Base-by-base conservation (phyloP, 805 yeast genomes). In the Huiozyma naganishii region DNA sequence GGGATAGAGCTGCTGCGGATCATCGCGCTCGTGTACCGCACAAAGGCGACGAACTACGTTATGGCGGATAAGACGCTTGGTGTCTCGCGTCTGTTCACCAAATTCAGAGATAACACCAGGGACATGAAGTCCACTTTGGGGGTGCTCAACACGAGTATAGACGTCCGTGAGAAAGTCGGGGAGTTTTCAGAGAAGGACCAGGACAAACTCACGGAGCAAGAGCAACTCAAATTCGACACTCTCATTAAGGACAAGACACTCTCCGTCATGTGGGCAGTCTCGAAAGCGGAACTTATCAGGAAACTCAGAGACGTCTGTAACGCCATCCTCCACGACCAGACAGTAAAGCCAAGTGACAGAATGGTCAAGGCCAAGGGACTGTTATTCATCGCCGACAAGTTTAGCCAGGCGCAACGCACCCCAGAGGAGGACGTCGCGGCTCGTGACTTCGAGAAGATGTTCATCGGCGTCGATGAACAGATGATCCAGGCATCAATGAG, bases 231-330 rank as follows among this genome's bases (percentile, higher is more conserved):
- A 57, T 74, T 82, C 65, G 95, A 89, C 54, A 73, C 86, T 43
- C 66, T 77, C 42, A 72, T 88, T 45, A 77, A 85, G 45, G 97
- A 97, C 27, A 90, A 89, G 60, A 73, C 90, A 27, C 71, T 90
- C 42, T 87, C 89, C 4, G 87, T 95, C 2, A 92, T 95, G 5
- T 90, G 97, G 97, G 83, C 84, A 27, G 83, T 94, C n/a, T 83
- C 95, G 29, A 79, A 83, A 52, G 80, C 77, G 64, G 97, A 90
- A 65, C 79, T 88, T 43, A 79, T 80, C 45, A 71, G 80, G 17
- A 79, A 83, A 6, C 58, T 83, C 41, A 75, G 90, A 39, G 87
- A 81, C 27, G 87, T 87, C 8, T 83, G 90, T 59, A 90, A 85
- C 51, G 71, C 70, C 46, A 83, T 88, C 5, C 68, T 88, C 37